Percentiles rank a stretch among this genome's conserved stretches.
Evolutionary conservation across 2,329 filamentous ascomycete genomes (phyloP).

Genomic region (Pseudocercospora pini-densiflorae): DNA sequence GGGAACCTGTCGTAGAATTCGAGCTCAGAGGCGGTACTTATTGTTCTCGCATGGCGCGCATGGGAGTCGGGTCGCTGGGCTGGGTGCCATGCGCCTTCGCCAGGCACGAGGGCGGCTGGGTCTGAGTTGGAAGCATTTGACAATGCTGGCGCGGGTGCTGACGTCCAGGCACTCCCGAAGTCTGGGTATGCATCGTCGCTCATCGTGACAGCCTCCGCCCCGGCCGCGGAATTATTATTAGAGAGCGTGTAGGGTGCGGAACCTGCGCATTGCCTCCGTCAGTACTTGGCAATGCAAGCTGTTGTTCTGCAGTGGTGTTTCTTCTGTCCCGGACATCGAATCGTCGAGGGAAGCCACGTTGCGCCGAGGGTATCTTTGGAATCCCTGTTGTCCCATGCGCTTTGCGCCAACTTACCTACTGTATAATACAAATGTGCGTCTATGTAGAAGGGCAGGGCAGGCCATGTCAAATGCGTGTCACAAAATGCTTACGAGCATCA

Average conservation of each 20-base stretch:
- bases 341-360: not conserved
- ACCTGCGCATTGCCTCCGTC: slow-evolving; percentile 14
- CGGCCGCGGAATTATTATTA: not conserved
- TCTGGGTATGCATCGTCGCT: slow-evolving; percentile 43
- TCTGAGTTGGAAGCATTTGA: not conserved
- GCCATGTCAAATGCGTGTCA: not conserved
- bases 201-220: slow-evolving; percentile 23
- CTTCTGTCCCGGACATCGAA: not conserved
- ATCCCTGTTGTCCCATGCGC: not conserved
- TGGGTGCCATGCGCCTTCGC: slow-evolving; percentile 55
- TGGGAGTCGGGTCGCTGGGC: slow-evolving; percentile 49
- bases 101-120: slow-evolving; percentile 10
- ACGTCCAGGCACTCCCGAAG: slow-evolving; percentile 45
- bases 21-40: slow-evolving; percentile 33
- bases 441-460: not conserved
- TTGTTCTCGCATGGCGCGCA: slow-evolving; percentile 27
- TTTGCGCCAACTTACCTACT: not conserved
- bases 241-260: not conserved
- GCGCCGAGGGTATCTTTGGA: not conserved
- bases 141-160: slow-evolving; percentile 10
- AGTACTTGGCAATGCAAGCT: not conserved
- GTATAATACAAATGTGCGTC: not conserved
- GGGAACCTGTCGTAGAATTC: slow-evolving; percentile 45
- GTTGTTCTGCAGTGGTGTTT: not conserved
- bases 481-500: not conserved